phyloP scores from a whole-genome alignment of 1,284 basidiomycete species.

The Flammula alnicola region DNA sequence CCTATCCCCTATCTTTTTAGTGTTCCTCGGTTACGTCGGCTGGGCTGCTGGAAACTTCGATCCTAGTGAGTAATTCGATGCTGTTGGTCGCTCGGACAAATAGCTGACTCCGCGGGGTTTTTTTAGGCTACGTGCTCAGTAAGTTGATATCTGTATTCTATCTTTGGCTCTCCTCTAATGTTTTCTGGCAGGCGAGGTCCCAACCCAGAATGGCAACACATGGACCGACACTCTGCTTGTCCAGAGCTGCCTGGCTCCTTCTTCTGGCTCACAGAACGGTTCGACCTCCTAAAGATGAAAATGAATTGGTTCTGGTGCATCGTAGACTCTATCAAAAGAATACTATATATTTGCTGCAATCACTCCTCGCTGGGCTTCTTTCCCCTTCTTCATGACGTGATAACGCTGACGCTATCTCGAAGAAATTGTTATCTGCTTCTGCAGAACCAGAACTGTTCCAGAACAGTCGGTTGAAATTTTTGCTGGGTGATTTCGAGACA shows the following conservation, averaged over 20 bases:
- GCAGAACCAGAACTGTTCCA: too few species aligned
- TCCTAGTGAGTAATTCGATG: constrained; percentile 17
- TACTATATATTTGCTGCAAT: too few species aligned
- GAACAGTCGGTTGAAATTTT: too few species aligned
- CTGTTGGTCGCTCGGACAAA: neutral
- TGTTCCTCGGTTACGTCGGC: constrained; percentile 38
- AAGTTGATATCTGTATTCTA: constrained; percentile 4
- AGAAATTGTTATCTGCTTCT: too few species aligned
- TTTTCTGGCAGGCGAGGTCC: constrained; percentile 37
- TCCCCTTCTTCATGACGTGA: too few species aligned
- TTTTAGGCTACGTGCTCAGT: constrained; percentile 32
- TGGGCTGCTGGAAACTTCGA: constrained; percentile 42
- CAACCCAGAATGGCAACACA: constrained; percentile 36
- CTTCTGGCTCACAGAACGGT: constrained; percentile 34
- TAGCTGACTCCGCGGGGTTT: neutral
- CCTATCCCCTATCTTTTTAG: constrained; percentile 14
- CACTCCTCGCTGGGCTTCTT: too few species aligned
- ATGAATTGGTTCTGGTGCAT: too few species aligned
- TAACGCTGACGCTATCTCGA: too few species aligned
- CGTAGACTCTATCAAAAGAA: too few species aligned
- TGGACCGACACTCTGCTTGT: constrained; percentile 51
- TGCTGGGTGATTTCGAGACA: too few species aligned
- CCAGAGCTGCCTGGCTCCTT: constrained; percentile 44
- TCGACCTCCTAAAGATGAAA: constrained; percentile 7
- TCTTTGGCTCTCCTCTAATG: neutral